These are phyloP conservation scores for Mycena rosella DNA, from an alignment of 768 basidiomycete species.

Conservation along the genomic window DNA sequence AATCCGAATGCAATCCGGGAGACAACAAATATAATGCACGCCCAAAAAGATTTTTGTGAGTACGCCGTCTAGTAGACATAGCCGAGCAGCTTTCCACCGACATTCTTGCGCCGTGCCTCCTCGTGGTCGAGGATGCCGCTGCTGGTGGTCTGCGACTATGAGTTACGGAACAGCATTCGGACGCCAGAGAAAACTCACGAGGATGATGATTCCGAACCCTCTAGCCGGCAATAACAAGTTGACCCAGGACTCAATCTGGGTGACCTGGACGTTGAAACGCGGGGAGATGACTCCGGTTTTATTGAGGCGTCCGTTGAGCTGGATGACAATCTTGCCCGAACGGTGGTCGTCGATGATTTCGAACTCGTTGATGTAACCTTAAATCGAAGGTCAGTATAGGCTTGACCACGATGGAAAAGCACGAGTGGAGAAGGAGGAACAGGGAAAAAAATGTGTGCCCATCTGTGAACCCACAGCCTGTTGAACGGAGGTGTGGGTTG, in stretches of 20 bases:
- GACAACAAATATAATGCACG: neutral
- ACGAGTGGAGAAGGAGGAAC: slow-evolving; percentile 19
- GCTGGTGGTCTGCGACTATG: slow-evolving; percentile 82
- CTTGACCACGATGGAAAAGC: slow-evolving; percentile 26
- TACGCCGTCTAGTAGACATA: slow-evolving; percentile 82
- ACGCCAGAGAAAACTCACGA: slow-evolving; percentile 63
- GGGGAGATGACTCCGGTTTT: slow-evolving; percentile 99
- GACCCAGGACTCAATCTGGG: slow-evolving; percentile 96
- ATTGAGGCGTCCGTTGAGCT: slow-evolving; percentile 98
- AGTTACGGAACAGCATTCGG: neutral
- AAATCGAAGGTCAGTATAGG: slow-evolving; percentile 29
- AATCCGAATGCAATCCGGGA: too few relatives aligned
- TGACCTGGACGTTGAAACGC: slow-evolving; percentile 95
- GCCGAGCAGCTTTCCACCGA: slow-evolving; percentile 94
- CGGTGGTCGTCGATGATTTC: slow-evolving; percentile 99
- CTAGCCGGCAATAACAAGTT: slow-evolving; percentile 95
- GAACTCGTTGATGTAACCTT: slow-evolving; percentile 98
- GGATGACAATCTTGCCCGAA: slow-evolving; percentile 97
- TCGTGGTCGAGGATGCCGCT: slow-evolving; percentile 99
- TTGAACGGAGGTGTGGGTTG: slow-evolving; percentile 60
- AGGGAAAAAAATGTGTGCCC: slow-evolving; percentile 58
- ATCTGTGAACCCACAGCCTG: slow-evolving; percentile 67
- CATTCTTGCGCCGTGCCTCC: slow-evolving; percentile 98
- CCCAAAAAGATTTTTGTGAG: slow-evolving; percentile 13
- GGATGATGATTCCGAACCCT: slow-evolving; percentile 96